A percentile compares a stretch with the other conserved stretches of the same genome.
These are phyloP conservation scores for Apiotrichum akiyoshidainum DNA, from an alignment of 1,284 basidiomycete genomes.

Conservation along the genomic window DNA sequence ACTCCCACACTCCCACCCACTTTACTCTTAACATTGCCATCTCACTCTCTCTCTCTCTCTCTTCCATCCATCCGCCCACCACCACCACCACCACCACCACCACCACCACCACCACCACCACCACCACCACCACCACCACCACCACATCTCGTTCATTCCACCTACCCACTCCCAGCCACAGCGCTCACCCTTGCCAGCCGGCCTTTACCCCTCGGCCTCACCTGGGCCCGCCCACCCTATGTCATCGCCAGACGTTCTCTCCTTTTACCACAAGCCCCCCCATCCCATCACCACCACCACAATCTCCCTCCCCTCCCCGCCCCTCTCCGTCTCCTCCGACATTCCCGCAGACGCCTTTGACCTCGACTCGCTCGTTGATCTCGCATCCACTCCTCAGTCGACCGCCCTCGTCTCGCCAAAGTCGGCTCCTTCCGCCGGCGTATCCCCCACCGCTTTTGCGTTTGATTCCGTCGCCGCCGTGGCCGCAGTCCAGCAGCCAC, in stretches of 20 bases:
- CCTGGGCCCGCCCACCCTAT: conserved; percentile 4
- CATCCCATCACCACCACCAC: conserved; percentile 1
- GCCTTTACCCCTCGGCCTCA: conserved; percentile 2
- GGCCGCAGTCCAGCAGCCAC: conserved; percentile 9
- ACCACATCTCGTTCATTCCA: background rate
- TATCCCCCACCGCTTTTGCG: conserved; percentile 7
- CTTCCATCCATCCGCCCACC: too few species aligned
- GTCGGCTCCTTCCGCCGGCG: background rate
- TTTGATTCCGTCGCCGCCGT: conserved; percentile 18
- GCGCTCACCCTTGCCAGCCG: conserved; percentile 8
- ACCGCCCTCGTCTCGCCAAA: conserved; percentile 1
- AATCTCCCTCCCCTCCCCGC: conserved; percentile 32
- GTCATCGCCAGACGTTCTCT: conserved; percentile 9
- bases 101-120: too few species aligned
- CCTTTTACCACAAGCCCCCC: conserved; percentile 6
- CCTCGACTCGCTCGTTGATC: conserved; percentile 24
- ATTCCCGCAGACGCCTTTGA: conserved; percentile 28
- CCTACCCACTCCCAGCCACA: background rate
- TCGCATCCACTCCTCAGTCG: conserved; percentile 23
- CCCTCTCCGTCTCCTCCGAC: conserved; percentile 29
- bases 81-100: too few species aligned
- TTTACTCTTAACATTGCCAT: background rate
- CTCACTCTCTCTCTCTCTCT: background rate
- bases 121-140: too few species aligned
- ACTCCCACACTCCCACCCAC: background rate